Evolutionary conservation across 2,329 filamentous ascomycete genomes (phyloP).

Genomic region (Fusarium zealandicum): DNA sequence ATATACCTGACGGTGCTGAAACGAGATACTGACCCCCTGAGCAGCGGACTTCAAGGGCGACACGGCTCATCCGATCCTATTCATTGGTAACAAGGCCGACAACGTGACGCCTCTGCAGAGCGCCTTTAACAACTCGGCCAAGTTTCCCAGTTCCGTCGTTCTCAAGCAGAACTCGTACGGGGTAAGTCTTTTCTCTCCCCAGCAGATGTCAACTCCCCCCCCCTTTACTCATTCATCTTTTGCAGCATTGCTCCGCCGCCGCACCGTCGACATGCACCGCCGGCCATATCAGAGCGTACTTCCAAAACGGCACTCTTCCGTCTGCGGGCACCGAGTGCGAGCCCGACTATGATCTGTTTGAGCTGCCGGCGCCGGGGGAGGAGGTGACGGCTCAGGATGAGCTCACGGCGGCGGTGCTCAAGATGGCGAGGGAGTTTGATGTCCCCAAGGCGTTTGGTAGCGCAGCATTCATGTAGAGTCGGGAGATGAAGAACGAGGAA

Average conservation of each 20-base stretch:
- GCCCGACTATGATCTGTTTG: conserved; percentile 54
- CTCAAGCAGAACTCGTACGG: conserved; percentile 60
- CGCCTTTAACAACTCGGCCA: conserved; percentile 53
- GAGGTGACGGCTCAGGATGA: conserved; percentile 24
- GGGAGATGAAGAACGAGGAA: background rate
- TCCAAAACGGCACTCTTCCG: conserved; percentile 56
- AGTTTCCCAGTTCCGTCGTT: conserved; percentile 55
- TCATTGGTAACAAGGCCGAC: conserved; percentile 54
- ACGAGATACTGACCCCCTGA: conserved; percentile 2
- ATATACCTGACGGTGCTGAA: background rate
- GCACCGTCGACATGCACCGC: conserved; percentile 55
- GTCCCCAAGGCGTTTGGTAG: conserved; percentile 26
- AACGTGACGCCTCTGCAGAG: conserved; percentile 57
- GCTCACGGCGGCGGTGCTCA: conserved; percentile 24
- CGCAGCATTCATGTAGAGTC: no score
- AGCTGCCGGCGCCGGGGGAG: conserved; percentile 32
- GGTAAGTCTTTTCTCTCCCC: conserved; percentile 46
- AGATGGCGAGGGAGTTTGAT: conserved; percentile 27
- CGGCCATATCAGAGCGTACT: conserved; percentile 51
- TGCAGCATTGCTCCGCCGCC: conserved; percentile 58
- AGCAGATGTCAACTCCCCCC: no score
- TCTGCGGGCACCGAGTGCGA: conserved; percentile 54
- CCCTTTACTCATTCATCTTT: background rate
- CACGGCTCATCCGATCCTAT: conserved; percentile 55
- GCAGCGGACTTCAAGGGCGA: conserved; percentile 43